Percentiles rank a stretch among this genome's conserved stretches.
Evolutionary conservation across 306 rosid species (phyloP).

Genomic region (Betula pendula): DNA sequence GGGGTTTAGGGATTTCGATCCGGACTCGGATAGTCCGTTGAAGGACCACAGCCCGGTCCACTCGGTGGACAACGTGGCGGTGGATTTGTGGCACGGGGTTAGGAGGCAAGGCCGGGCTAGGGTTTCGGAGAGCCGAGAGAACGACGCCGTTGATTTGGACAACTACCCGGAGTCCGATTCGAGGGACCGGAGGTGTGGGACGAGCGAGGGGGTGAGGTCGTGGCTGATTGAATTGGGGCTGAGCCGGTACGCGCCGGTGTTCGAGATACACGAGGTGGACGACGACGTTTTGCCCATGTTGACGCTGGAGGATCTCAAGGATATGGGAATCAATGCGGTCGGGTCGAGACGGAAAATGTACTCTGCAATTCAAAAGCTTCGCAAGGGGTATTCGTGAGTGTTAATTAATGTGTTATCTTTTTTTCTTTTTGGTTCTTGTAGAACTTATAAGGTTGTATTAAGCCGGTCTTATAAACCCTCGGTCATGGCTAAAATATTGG

Average conservation of each 20-base stretch:
- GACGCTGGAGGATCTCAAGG: constrained; percentile 77
- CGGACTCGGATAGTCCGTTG: constrained; percentile 39
- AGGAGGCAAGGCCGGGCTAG: constrained; percentile 33
- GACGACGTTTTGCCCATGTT: constrained; percentile 73
- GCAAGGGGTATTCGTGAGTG: constrained; percentile 48
- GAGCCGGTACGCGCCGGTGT: constrained; percentile 67
- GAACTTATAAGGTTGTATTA: constrained; percentile 8
- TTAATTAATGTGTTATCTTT: not conserved
- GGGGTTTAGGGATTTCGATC: constrained; percentile 44
- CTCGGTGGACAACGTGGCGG: constrained; percentile 39
- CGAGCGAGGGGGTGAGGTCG: constrained; percentile 51
- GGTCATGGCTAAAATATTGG: constrained; percentile 12
- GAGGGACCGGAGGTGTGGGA: constrained; percentile 29
- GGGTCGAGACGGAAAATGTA: constrained; percentile 77
- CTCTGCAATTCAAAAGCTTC: constrained; percentile 64
- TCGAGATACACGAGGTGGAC: constrained; percentile 77
- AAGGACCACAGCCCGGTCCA: constrained; percentile 41
- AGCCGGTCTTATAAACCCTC: constrained; percentile 9
- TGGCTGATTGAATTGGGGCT: constrained; percentile 64
- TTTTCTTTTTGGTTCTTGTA: not conserved
- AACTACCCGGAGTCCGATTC: constrained; percentile 44
- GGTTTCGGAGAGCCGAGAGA: constrained; percentile 39
- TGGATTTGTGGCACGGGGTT: constrained; percentile 39
- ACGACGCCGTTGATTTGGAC: constrained; percentile 31
- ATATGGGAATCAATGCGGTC: constrained; percentile 74